phyloP scores from a whole-genome alignment of 768 basidiomycete species.

The Sporobolomyces pararoseus region DNA sequence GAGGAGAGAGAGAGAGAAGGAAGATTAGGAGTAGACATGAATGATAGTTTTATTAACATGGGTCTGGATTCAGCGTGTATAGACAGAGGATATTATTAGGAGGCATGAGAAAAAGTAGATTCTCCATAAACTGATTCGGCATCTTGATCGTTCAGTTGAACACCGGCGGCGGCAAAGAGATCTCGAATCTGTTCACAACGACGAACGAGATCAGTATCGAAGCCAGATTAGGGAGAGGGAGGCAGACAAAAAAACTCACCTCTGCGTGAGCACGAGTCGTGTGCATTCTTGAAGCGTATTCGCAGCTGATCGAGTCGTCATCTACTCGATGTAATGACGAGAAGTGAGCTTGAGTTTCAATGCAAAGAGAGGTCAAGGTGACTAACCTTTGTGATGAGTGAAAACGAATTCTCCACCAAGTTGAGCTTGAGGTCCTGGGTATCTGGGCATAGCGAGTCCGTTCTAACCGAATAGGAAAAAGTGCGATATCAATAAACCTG shows the following conservation, averaged over 20 bases:
- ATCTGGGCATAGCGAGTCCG: conserved; percentile 26
- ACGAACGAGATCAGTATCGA: background rate
- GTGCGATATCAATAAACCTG: too few relatives aligned
- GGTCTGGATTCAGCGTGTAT: too few relatives aligned
- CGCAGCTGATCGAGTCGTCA: conserved; percentile 13
- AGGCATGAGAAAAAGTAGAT: background rate
- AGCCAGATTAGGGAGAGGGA: too few relatives aligned
- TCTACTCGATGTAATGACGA: too few relatives aligned
- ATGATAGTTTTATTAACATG: too few relatives aligned
- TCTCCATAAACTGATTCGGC: conserved; percentile 24
- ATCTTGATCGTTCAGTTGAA: conserved; percentile 28
- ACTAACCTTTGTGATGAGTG: background rate
- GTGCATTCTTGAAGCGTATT: conserved; percentile 26
- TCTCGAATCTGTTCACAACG: conserved; percentile 21
- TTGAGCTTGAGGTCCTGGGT: conserved; percentile 34
- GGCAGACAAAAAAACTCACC: background rate
- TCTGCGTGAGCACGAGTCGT: conserved; percentile 31
- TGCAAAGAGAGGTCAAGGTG: background rate
- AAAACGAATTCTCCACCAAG: conserved; percentile 43
- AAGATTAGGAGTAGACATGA: background rate
- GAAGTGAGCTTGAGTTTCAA: background rate
- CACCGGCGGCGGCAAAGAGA: conserved; percentile 35
- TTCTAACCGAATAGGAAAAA: background rate
- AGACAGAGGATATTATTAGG: background rate
- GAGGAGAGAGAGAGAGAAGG: conserved; percentile 8